phyloP scores from a whole-genome alignment of 2,329 filamentous ascomycete genomes.

The Colletotrichum acutatum region DNA sequence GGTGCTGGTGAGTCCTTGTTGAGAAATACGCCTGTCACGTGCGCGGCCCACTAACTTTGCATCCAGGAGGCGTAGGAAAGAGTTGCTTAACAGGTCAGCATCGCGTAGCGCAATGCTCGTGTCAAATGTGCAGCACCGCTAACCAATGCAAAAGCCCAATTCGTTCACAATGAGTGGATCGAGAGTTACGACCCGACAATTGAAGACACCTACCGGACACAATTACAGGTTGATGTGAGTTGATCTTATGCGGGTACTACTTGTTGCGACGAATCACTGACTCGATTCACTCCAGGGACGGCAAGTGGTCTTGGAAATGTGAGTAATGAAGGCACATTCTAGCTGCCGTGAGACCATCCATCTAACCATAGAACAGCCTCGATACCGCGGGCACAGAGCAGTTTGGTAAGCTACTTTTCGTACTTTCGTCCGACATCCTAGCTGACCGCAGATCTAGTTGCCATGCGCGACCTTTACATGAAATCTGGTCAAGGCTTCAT shows the following conservation, averaged over 20 bases:
- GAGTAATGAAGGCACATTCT: constrained; percentile 47
- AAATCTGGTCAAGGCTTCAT: constrained; percentile 93
- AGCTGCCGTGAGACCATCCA: constrained; percentile 5
- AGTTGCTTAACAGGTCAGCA: constrained; percentile 85
- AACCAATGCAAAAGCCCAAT: constrained; percentile 73
- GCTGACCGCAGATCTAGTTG: constrained; percentile 53
- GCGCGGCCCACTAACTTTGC: constrained; percentile 36
- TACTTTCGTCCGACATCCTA: constrained; percentile 6
- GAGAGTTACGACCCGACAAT: constrained; percentile 87
- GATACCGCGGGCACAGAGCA: constrained; percentile 94
- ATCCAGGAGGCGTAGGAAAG: constrained; percentile 81
- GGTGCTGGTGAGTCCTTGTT: constrained; percentile 72
- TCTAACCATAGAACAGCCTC: constrained; percentile 63
- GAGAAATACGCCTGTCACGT: constrained; percentile 28
- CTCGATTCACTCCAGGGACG: constrained; percentile 69
- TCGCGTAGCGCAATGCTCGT: background rate
- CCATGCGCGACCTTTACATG: constrained; percentile 88
- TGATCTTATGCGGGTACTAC: background rate
- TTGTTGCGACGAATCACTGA: constrained; percentile 42
- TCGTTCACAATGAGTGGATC: constrained; percentile 94
- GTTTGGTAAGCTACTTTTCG: constrained; percentile 75
- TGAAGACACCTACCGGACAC: constrained; percentile 81
- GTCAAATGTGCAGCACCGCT: background rate
- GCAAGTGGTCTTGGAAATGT: constrained; percentile 92
- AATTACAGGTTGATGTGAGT: constrained; percentile 86